Base-by-base conservation (phyloP, 2,329 filamentous ascomycete genomes). In the Talaromyces piceae region DNA sequence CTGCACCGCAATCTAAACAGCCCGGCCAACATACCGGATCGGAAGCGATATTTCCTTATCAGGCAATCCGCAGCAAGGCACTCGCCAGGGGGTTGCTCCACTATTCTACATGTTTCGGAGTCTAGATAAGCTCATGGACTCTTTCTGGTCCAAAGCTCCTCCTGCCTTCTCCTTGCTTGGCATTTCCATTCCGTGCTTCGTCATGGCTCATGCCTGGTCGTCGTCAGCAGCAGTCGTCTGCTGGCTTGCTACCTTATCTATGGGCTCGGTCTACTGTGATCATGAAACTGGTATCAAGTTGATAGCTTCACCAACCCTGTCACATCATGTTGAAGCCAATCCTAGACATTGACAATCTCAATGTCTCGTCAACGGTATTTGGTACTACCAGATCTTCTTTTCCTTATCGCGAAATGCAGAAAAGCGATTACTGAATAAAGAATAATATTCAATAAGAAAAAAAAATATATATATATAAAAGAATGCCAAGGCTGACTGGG, bases 311-410 rank as follows among this genome's bases (percentile, higher is more conserved):
- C n/a, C n/a, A n/a, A n/a, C n/a, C n/a, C n/a, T n/a, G n/a, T n/a
- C 5, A 50, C 54, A 61, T 44, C 43, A 69, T 69, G 66, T 59
- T 67, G 47, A 62, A 64, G 49, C 66, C 66, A 5, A 61, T 63
- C 45, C 60, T 70, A 41, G 66, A 69, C 50, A 43, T 68, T 6
- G 66, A 60, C 53, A 59, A 61, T 54, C 54, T 69, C 16, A 70
- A 70, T 51, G 55, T 69, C 50, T 58, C 63, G 16, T 56, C 67
- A 23, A 58, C 64, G 4, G 62, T 70, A 26, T 53, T 63, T 48
- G 64, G 67, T 66, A 59, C 49, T 39, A 33, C 12, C 41, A 12
- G 20, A 7, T n/a, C n/a, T 37, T 39, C 25, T 13, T 49, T 43
- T 45, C 33, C n/a, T n/a, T 49, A 16, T 43, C 11, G 9, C 11